phyloP scores from a whole-genome alignment of 352 stramenopile species.

The Bremia lactucae region DNA sequence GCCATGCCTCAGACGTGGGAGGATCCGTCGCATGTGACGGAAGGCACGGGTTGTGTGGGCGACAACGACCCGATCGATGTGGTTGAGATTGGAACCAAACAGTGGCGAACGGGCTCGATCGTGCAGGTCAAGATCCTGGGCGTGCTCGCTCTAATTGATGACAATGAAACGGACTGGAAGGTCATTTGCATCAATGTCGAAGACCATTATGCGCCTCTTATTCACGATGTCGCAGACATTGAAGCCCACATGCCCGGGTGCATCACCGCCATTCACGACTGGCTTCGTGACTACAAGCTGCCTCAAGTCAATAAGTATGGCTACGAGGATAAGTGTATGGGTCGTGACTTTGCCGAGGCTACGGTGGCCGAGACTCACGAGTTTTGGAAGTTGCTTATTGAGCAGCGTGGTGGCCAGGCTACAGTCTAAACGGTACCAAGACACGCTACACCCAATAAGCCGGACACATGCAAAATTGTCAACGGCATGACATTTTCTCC shows the following conservation, averaged over 20 bases:
- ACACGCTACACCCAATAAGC: too few species aligned
- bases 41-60: conserved; percentile 73
- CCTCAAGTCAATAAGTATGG: conserved; percentile 98
- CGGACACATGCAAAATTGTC: too few species aligned
- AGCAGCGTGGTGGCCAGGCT: conserved; percentile 71
- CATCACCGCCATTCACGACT: conserved; percentile 91
- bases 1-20: conserved; percentile 99
- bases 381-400: conserved; percentile 86
- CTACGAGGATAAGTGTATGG: conserved; percentile 96
- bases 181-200: conserved; percentile 94
- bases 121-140: conserved; percentile 97
- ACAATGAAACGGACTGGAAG: conserved; percentile 99
- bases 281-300: conserved; percentile 99
- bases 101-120: conserved; percentile 89
- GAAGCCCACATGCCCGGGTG: conserved; percentile 90
- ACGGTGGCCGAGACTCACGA: conserved; percentile 82
- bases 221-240: conserved; percentile 97
- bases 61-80: conserved; percentile 99
- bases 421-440: conserved; percentile 47
- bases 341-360: conserved; percentile 79
- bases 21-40: conserved; percentile 87
- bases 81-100: conserved; percentile 93
- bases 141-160: conserved; percentile 98
- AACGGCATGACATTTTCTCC: too few species aligned
- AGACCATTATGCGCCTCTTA: conserved; percentile 93